Conservation (phyloP, 495 filamentous ascomycete species). For the Neurospora tetrasperma region DNA sequence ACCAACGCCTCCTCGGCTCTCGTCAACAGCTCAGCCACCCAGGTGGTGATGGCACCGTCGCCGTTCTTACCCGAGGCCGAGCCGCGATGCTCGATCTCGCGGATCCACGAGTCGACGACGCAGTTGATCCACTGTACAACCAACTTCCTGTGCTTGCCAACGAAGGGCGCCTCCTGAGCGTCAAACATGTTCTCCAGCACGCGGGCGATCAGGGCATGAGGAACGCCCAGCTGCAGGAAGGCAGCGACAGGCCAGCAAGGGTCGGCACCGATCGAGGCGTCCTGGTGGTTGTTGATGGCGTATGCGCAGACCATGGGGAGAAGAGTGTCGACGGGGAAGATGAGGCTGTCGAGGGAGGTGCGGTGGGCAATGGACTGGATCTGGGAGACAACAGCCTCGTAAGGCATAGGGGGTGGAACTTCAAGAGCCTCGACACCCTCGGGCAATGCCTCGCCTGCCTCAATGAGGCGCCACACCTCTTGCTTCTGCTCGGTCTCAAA, state of each 20-base stretch:
- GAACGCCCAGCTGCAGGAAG: slow-evolving; percentile 64
- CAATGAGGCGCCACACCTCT: slow-evolving; percentile 24
- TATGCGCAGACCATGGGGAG: slow-evolving; percentile 72
- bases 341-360: slow-evolving; percentile 56
- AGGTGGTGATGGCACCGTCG: slow-evolving; percentile 23
- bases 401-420: slow-evolving; percentile 46
- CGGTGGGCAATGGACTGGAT: slow-evolving; percentile 68
- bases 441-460: slow-evolving; percentile 9
- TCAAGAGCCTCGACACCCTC: slow-evolving; percentile 3
- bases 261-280: slow-evolving; percentile 45
- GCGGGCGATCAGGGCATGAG: slow-evolving; percentile 61
- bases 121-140: slow-evolving; percentile 34
- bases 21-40: slow-evolving; percentile 33
- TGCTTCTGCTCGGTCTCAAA: slow-evolving; percentile 44
- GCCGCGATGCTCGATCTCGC: slow-evolving; percentile 30
- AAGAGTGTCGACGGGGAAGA: slow-evolving; percentile 56
- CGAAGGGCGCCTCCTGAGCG: slow-evolving; percentile 74
- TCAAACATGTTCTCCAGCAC: slow-evolving; percentile 79
- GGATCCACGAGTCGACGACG: slow-evolving; percentile 31
- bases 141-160: slow-evolving; percentile 37
- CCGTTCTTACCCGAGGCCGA: slow-evolving; percentile 21
- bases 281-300: slow-evolving; percentile 58
- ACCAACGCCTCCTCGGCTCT: slow-evolving; percentile 29
- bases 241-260: slow-evolving; percentile 73
- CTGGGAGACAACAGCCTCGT: slow-evolving; percentile 65